Evolutionary conservation across 768 basidiomycete genomes (phyloP).

Genomic region (Boletus rufocinnamomeus): DNA sequence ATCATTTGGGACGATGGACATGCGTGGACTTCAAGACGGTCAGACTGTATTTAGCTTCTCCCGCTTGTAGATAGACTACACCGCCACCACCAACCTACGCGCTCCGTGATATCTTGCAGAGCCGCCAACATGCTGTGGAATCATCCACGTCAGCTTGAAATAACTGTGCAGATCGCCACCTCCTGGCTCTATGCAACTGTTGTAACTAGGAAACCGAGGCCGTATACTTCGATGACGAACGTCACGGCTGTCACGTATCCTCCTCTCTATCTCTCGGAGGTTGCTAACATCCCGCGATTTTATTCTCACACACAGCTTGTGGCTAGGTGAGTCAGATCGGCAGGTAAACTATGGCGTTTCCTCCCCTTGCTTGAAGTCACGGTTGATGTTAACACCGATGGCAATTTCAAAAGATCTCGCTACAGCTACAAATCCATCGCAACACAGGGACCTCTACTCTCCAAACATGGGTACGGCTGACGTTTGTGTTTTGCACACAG

Average conservation of each 20-base stretch:
- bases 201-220: neutral
- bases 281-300: conserved; percentile 7
- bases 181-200: neutral
- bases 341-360: conserved; percentile 31
- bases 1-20: neutral
- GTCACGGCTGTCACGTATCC: conserved; percentile 3
- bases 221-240: neutral
- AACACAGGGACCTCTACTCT: conserved; percentile 9
- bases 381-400: conserved; percentile 25
- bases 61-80: neutral
- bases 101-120: neutral
- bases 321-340: conserved; percentile 31
- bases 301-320: conserved; percentile 35
- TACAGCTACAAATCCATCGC: conserved; percentile 18
- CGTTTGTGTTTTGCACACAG: conserved; percentile 15
- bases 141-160: neutral
- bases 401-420: conserved; percentile 14
- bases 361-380: conserved; percentile 15
- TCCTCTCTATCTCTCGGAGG: too few relatives aligned
- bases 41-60: neutral
- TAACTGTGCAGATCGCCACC: neutral
- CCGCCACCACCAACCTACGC: conserved; percentile 5
- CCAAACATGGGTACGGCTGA: conserved; percentile 22
- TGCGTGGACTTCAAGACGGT: neutral
- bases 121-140: conserved; percentile 14